Conservation (phyloP, 1,139 yeast species). For the Lodderomyces beijingensis region DNA sequence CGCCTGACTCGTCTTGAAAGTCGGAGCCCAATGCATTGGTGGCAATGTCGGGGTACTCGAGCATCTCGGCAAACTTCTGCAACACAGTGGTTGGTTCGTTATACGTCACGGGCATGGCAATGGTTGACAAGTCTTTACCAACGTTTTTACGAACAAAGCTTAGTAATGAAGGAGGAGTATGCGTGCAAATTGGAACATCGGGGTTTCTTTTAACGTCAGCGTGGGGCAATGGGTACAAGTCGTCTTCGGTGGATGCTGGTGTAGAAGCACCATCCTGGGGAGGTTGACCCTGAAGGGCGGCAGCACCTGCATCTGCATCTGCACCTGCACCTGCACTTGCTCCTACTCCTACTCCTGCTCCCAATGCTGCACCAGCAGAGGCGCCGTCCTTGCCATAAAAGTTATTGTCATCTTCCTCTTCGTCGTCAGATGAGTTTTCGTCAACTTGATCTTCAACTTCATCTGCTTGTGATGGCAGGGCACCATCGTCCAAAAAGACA, state of each 20-base stretch:
- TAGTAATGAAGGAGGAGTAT: slow-evolving; percentile 77
- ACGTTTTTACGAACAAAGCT: slow-evolving; percentile 82
- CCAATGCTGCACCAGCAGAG: too few relatives aligned
- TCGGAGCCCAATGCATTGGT: slow-evolving; percentile 51
- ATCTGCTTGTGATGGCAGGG: slow-evolving; percentile 9
- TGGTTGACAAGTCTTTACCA: slow-evolving; percentile 81
- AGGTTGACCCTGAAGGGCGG: background rate
- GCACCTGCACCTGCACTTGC: slow-evolving; percentile 3
- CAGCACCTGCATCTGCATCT: slow-evolving; percentile 3
- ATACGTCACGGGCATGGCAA: slow-evolving; percentile 91
- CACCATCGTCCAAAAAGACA: slow-evolving; percentile 24
- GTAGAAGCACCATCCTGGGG: slow-evolving; percentile 10
- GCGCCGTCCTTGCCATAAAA: background rate
- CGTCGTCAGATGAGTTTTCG: slow-evolving; percentile 15
- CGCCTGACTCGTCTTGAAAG: slow-evolving; percentile 42
- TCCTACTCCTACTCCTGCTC: slow-evolving; percentile 1
- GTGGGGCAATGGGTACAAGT: slow-evolving; percentile 64
- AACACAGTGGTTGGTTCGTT: slow-evolving; percentile 87
- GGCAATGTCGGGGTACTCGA: slow-evolving; percentile 70
- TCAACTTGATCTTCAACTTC: slow-evolving; percentile 11
- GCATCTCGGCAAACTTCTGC: slow-evolving; percentile 72
- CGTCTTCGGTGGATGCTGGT: slow-evolving; percentile 21
- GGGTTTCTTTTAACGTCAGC: slow-evolving; percentile 49
- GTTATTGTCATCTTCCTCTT: slow-evolving; percentile 13
- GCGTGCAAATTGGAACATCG: slow-evolving; percentile 56